phyloP scores from a whole-genome alignment of 495 filamentous ascomycete species.

The Aspergillus incahuasiensis region DNA sequence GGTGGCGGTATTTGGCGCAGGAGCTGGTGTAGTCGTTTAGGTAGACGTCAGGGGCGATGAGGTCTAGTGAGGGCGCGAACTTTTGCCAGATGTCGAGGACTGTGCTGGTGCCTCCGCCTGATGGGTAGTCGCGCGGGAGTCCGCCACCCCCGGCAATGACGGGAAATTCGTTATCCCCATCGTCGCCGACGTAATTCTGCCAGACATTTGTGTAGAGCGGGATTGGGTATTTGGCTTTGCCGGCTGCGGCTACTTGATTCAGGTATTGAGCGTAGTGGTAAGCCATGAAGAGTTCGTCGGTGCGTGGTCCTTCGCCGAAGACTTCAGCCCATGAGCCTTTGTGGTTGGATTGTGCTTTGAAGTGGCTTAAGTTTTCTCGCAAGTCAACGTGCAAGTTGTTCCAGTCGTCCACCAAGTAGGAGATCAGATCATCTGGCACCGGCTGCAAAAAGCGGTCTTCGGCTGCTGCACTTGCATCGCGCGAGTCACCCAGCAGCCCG shows the following conservation, averaged over 20 bases:
- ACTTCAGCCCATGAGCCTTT: slow-evolving; percentile 32
- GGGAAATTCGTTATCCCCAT: slow-evolving; percentile 28
- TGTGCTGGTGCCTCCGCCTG: slow-evolving; percentile 36
- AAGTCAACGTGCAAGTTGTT: slow-evolving; percentile 28
- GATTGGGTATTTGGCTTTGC: slow-evolving; percentile 37
- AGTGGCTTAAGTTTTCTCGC: slow-evolving; percentile 21
- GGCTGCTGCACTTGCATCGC: slow-evolving; percentile 35
- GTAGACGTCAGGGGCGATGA: slow-evolving; percentile 48
- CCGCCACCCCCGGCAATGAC: slow-evolving; percentile 42
- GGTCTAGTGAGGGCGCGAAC: slow-evolving; percentile 42
- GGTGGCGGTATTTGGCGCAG: slow-evolving; percentile 40
- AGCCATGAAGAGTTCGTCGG: slow-evolving; percentile 51
- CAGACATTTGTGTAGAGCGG: slow-evolving; percentile 48
- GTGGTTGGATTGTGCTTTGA: slow-evolving; percentile 18
- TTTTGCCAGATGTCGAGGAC: slow-evolving; percentile 45
- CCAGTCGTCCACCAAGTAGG: slow-evolving; percentile 18
- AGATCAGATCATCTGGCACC: slow-evolving; percentile 33
- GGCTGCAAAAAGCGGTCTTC: slow-evolving; percentile 29
- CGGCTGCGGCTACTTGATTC: slow-evolving; percentile 38
- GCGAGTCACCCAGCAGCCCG: slow-evolving; percentile 42
- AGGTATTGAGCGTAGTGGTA: slow-evolving; percentile 43
- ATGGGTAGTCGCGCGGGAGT: slow-evolving; percentile 44
- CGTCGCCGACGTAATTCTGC: slow-evolving; percentile 33
- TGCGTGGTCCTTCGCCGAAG: slow-evolving; percentile 35
- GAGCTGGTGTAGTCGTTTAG: slow-evolving; percentile 38